These are phyloP conservation scores for Trichoderma sp. DNA, from an alignment of 2,329 filamentous ascomycete genomes.

Conservation along the genomic window DNA sequence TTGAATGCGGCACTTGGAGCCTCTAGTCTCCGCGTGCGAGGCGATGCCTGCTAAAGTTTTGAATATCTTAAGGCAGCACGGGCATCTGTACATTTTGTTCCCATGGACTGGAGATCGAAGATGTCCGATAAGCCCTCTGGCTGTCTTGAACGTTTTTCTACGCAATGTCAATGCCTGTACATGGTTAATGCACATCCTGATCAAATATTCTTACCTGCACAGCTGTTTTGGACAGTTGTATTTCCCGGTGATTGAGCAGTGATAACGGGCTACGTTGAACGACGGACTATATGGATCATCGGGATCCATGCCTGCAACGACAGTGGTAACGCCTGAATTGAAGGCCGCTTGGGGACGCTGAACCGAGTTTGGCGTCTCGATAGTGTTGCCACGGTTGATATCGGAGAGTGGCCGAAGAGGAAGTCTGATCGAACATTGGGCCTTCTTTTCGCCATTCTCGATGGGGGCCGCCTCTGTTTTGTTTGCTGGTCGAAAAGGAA, in stretches of 20 bases:
- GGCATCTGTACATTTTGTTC: slow-evolving; percentile 38
- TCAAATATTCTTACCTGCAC: slow-evolving; percentile 45
- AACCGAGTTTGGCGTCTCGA: neutral
- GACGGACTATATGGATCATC: slow-evolving; percentile 45
- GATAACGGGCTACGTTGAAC: slow-evolving; percentile 50
- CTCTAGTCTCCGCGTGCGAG: slow-evolving; percentile 47
- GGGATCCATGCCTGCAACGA: slow-evolving; percentile 25
- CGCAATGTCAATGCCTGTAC: slow-evolving; percentile 5
- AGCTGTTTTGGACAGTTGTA: slow-evolving; percentile 52
- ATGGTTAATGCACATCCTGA: neutral
- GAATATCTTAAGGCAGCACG: slow-evolving; percentile 43
- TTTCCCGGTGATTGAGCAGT: slow-evolving; percentile 37
- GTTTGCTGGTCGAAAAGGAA: neutral
- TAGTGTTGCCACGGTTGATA: neutral
- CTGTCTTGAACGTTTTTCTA: slow-evolving; percentile 42
- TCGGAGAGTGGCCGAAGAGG: neutral
- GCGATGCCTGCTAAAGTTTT: slow-evolving; percentile 41
- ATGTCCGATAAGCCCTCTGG: slow-evolving; percentile 38
- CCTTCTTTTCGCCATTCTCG: neutral
- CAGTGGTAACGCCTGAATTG: slow-evolving; percentile 20
- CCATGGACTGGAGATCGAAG: slow-evolving; percentile 44
- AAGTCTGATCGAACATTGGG: neutral
- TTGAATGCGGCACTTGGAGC: slow-evolving; percentile 42
- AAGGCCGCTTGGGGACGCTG: neutral
- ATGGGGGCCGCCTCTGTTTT: neutral